Conservation (phyloP, 2,329 filamentous ascomycete species). For the Arthrobotrys sinensis region DNA sequence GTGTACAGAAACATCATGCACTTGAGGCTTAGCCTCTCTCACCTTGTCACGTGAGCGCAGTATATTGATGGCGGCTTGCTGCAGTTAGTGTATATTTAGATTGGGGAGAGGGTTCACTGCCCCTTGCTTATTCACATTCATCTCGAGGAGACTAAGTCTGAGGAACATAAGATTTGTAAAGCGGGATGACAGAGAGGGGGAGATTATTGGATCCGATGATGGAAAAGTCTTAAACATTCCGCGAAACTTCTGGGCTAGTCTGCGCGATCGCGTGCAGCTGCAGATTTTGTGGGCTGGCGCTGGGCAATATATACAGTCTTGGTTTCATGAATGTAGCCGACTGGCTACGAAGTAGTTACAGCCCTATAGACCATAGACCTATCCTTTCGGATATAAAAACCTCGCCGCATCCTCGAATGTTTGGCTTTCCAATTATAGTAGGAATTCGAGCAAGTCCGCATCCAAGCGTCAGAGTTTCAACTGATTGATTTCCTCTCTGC, state of each 20-base stretch:
- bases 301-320: background rate
- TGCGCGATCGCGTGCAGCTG: slow-evolving; percentile 5
- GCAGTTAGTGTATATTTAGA: slow-evolving; percentile 22
- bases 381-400: slow-evolving; percentile 18
- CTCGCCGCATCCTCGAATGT: background rate
- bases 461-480: background rate
- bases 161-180: slow-evolving; percentile 18
- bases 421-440: background rate
- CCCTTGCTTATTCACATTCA: slow-evolving; percentile 3
- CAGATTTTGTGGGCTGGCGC: slow-evolving; percentile 6
- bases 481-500: too few relatives aligned
- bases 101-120: background rate
- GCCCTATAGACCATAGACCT: background rate
- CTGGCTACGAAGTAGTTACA: background rate
- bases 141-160: background rate
- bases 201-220: background rate
- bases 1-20: background rate
- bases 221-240: background rate
- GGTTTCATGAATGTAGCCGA: background rate
- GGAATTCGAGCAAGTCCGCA: background rate
- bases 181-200: background rate
- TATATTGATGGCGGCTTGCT: background rate
- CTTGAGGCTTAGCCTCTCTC: slow-evolving; percentile 8
- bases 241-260: background rate
- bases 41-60: slow-evolving; percentile 19